Conservation (phyloP, 2,329 filamentous ascomycete species). For the Fusarium proliferatum region DNA sequence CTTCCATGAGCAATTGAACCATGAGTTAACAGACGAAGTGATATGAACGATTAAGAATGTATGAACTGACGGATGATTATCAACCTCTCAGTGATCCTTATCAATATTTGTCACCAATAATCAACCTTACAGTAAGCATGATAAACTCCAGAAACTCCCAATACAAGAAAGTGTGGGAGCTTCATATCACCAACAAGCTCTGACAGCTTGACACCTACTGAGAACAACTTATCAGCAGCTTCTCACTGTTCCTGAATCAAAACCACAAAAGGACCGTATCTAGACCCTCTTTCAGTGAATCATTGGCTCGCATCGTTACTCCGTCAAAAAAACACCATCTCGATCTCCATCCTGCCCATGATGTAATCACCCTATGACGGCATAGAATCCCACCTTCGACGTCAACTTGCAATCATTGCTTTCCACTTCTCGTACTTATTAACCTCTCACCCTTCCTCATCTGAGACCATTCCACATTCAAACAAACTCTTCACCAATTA, state of each 20-base stretch:
- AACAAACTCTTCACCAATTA: not conserved
- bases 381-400: constrained; percentile 39
- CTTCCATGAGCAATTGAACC: not conserved
- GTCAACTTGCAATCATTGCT: constrained; percentile 41
- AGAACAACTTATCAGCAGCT: not conserved
- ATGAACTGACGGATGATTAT: not conserved
- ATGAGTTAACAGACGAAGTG: not conserved
- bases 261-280: constrained; percentile 3
- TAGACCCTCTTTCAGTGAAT: not conserved
- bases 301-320: not conserved
- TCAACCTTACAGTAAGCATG: constrained; percentile 5
- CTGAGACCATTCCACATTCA: not conserved
- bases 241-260: constrained; percentile 7
- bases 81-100: not conserved
- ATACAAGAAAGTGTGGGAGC: constrained; percentile 4
- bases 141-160: not conserved
- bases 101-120: not conserved
- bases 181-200: not conserved
- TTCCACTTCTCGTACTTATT: constrained; percentile 22
- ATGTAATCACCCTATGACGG: constrained; percentile 46
- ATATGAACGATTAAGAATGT: too few relatives aligned
- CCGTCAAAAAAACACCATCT: constrained; percentile 19
- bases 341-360: constrained; percentile 32
- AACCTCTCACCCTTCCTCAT: not conserved
- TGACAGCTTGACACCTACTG: constrained; percentile 15